These are phyloP conservation scores for Nitzschia sp. DNA, from an alignment of 108 stramenopile genomes.

Conservation along the genomic window DNA sequence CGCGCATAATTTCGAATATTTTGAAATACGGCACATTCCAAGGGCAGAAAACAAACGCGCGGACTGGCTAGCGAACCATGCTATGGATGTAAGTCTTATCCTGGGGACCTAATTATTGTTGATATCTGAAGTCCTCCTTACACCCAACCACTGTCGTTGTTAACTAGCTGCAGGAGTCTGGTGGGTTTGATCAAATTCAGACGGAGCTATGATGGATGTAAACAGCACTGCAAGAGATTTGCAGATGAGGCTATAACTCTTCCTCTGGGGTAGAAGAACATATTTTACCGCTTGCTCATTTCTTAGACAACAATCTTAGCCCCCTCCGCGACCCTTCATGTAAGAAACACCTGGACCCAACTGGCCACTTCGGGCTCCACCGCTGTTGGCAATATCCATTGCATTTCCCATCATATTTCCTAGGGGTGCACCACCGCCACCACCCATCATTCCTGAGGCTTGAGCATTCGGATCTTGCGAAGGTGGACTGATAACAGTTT, in stretches of 20 bases:
- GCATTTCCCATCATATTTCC: slow-evolving; percentile 87
- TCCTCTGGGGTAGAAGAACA: too few species aligned
- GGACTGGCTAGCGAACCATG: slow-evolving; percentile 81
- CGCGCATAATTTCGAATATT: slow-evolving; percentile 48
- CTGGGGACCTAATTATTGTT: slow-evolving; percentile 2
- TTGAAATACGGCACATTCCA: slow-evolving; percentile 61
- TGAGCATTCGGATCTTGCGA: slow-evolving; percentile 88
- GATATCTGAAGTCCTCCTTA: too few species aligned
- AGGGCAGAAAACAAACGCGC: slow-evolving; percentile 75
- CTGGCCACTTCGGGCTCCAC: slow-evolving; percentile 82
- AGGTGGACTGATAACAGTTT: slow-evolving; percentile 96
- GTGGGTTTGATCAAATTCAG: slow-evolving; percentile 12
- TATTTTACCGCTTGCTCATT: too few species aligned
- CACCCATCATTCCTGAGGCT: slow-evolving; percentile 65
- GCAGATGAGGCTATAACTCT: too few species aligned
- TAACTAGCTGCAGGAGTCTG: background rate
- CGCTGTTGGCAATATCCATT: slow-evolving; percentile 84
- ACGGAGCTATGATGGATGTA: background rate
- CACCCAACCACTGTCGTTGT: too few species aligned
- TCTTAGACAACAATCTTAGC: too few species aligned
- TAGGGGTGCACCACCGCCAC: slow-evolving; percentile 57
- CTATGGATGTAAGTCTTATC: slow-evolving; percentile 67
- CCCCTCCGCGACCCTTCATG: slow-evolving; percentile 84
- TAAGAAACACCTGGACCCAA: slow-evolving; percentile 84
- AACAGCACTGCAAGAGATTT: too few species aligned